These are phyloP conservation scores for Yamadazyma pseudoaaseri DNA, from an alignment of 1,139 yeast species.

Conservation along the genomic window DNA sequence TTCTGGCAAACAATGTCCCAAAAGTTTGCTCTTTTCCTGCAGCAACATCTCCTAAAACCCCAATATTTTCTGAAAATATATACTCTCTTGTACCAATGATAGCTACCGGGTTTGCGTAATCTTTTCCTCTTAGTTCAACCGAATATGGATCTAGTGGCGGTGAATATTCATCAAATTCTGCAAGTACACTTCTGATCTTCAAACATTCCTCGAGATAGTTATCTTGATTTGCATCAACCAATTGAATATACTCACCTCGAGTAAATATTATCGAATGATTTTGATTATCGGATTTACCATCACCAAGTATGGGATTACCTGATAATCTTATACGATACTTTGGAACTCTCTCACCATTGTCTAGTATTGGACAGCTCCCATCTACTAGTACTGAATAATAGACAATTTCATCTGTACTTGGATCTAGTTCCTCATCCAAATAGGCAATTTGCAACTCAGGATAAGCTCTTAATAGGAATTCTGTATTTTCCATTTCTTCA, in stretches of 20 bases:
- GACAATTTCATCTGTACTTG: constrained; percentile 20
- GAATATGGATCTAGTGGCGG: constrained; percentile 35
- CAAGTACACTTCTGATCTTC: constrained; percentile 49
- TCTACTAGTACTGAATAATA: constrained; percentile 41
- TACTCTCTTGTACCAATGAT: constrained; percentile 56
- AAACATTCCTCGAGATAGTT: constrained; percentile 56
- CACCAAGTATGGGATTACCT: constrained; percentile 56
- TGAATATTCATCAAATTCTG: constrained; percentile 49
- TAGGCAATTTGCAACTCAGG: constrained; percentile 47
- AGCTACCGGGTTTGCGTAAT: constrained; percentile 45
- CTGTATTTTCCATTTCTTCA: constrained; percentile 39
- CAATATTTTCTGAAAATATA: constrained; percentile 54
- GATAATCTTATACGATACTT: constrained; percentile 48
- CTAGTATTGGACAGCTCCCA: constrained; percentile 43
- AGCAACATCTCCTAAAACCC: constrained; percentile 55
- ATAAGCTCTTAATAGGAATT: constrained; percentile 39
- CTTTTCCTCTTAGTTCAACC: constrained; percentile 20
- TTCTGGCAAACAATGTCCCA: constrained; percentile 55
- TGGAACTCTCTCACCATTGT: constrained; percentile 34
- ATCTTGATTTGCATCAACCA: constrained; percentile 58
- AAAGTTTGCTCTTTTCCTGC: constrained; percentile 60
- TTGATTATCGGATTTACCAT: constrained; percentile 58
- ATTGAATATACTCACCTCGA: constrained; percentile 54
- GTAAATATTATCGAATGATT: constrained; percentile 50
- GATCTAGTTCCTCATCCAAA: constrained; percentile 34